These are phyloP conservation scores for Fusarium beomiforme DNA, from an alignment of 2,329 filamentous ascomycete species.

Conservation along the genomic window DNA sequence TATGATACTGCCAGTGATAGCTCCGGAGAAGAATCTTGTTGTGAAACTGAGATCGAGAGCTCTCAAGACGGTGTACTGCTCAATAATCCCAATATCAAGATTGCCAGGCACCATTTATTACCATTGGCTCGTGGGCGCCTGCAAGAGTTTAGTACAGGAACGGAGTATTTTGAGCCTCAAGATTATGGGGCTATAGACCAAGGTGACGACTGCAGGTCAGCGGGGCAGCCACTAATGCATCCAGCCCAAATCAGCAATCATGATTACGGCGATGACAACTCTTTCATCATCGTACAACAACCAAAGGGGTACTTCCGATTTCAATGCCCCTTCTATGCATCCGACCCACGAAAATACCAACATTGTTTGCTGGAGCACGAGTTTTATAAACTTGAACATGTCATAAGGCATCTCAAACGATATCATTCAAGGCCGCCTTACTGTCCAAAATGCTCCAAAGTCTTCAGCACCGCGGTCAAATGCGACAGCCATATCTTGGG, in stretches of 20 bases:
- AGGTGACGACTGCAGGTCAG: no score
- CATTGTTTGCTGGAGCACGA: rapidly evolving
- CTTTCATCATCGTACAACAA: rapidly evolving
- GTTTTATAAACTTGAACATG: rapidly evolving
- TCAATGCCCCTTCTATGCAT: background rate
- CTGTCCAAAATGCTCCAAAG: background rate
- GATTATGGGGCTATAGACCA: background rate
- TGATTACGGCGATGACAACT: no score
- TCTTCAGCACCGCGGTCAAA: background rate
- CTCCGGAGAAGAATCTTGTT: background rate
- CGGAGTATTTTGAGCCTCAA: rapidly evolving
- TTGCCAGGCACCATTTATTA: background rate
- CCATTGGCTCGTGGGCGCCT: background rate
- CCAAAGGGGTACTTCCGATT: rapidly evolving
- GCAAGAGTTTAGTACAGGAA: rapidly evolving
- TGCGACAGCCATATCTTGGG: background rate
- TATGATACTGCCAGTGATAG: background rate
- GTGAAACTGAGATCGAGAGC: rapidly evolving
- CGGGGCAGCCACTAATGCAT: background rate
- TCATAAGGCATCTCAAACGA: rapidly evolving
- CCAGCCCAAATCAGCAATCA: rapidly evolving
- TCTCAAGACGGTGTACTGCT: rapidly evolving
- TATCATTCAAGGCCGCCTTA: background rate
- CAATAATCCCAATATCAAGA: rapidly evolving
- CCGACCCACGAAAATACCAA: rapidly evolving